Evolutionary conservation across 2,329 filamentous ascomycete genomes (phyloP), one percentile per base, ranked within the genome.

Genomic region (Rutstroemia sydowiana): DNA sequence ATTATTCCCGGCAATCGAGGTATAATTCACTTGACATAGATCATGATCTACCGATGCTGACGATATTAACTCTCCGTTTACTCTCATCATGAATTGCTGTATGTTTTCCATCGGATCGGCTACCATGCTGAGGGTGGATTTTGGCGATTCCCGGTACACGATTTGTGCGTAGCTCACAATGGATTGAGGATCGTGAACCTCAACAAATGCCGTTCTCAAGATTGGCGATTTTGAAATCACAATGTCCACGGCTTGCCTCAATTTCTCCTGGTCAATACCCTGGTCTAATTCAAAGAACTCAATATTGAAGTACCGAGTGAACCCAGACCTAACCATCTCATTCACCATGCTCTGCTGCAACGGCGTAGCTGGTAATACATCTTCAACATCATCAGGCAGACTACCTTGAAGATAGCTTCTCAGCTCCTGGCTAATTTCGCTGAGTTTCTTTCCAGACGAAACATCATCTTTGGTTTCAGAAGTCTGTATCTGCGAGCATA

Each of bases 291-390:
- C 76, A 20, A 95, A 71, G 2, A 92, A 69, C 60, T 95, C 87
- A 52, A 93, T 84, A 56, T 95, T 95, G 71, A 89, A 95, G 65
- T 97, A 97, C 57, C 82, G 78, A 10, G 74, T 71, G 59, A 86
- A 92, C 3, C 79, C 74, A 0, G 89, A 93, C 14, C 80, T 74
- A 0, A 89, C 58, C 87, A 95, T 95, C 55, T 88, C 86, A 0
- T 84, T 82, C 2, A 95, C 71, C 82, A 96, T 89, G 1, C 85
- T 84, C 66, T 96, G 89, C 68, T 97, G 91, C 5, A 95, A 74
- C 6, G 90, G 84, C 0, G 91, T 95, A 0, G 85, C 77, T 0
- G 90, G 90, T 2, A 93, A 69, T 2, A 92, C 68, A 3, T 73
- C 66, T 46, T 87, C 79, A 1, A 84, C 61, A 10, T 71, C 61